Evolutionary conservation across 805 yeast species (phyloP).

Genomic region (Blastobotrys americana): DNA sequence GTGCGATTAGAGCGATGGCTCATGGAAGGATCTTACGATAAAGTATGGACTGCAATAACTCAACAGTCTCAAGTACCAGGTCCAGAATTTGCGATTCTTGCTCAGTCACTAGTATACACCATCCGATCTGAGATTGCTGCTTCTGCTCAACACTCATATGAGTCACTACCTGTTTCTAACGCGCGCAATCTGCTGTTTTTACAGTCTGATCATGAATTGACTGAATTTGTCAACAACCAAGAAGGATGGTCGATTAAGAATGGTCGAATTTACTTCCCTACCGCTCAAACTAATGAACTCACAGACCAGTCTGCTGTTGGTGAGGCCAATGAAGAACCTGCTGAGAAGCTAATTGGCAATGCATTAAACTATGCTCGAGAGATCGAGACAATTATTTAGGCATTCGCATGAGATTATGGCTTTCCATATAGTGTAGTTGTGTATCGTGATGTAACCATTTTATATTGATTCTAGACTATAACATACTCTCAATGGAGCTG

Average conservation of each 20-base stretch:
- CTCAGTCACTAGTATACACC: slow-evolving; percentile 65
- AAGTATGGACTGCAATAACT: slow-evolving; percentile 72
- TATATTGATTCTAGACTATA: no score
- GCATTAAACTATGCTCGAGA: slow-evolving; percentile 83
- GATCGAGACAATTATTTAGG: slow-evolving; percentile 80
- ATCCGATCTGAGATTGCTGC: slow-evolving; percentile 80
- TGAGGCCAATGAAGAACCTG: slow-evolving; percentile 24
- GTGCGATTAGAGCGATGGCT: slow-evolving; percentile 85
- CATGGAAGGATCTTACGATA: slow-evolving; percentile 94
- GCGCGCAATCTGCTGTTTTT: slow-evolving; percentile 75
- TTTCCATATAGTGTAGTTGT: not conserved
- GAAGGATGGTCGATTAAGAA: slow-evolving; percentile 55
- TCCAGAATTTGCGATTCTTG: slow-evolving; percentile 72
- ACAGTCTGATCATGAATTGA: slow-evolving; percentile 47
- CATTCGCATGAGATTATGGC: not conserved
- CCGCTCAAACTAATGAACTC: slow-evolving; percentile 26
- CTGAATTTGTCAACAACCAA: slow-evolving; percentile 45
- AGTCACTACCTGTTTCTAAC: slow-evolving; percentile 67
- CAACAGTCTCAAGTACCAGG: slow-evolving; percentile 44
- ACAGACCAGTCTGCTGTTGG: slow-evolving; percentile 33
- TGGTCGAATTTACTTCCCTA: slow-evolving; percentile 33
- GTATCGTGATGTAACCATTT: no score
- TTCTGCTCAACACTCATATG: slow-evolving; percentile 74
- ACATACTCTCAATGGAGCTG: no score
- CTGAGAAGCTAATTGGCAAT: slow-evolving; percentile 51